Evolutionary conservation across 2,329 filamentous ascomycete genomes (phyloP), one percentile per base, ranked within the genome.

Genomic region (Phaeophleospora eucalypticola): DNA sequence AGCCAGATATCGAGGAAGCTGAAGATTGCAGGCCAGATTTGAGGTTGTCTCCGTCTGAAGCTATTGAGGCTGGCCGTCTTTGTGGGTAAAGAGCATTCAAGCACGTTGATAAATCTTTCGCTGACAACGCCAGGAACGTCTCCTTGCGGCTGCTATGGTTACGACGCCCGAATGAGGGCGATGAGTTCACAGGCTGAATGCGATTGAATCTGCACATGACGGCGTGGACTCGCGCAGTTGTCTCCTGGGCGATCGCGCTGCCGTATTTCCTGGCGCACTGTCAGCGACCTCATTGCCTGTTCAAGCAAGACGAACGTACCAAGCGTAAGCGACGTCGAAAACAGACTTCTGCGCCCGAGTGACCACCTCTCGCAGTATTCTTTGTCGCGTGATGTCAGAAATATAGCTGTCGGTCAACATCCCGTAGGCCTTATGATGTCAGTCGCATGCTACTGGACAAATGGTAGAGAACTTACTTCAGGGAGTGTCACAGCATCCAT

Each of bases 371-470:
- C 78, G 77, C 48, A 83, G 70, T 40, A 83, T 77, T 54, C 76
- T 90, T 61, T 95, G 87, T 36, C 93, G 82, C 35, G 89, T 89
- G 68, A 91, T 89, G 58, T 94, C 88, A 41, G 87, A 90, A 59
- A 97, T 89, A 70, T 95, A 88, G 66, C 95, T 91, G 60, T 95
- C 88, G 46, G 88, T 80, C 73, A 97, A 84, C 52, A 82, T 72
- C 40, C 77, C 77, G 49, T 79, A 74, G 15, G 73, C 74, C 79
- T 83, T 57, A 43, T 36, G 63, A 72, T 55, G 71, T 71, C 55
- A 36, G 20, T 19, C 10, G 16, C 15, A 18, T 20, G 6, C 9
- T 10, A 7, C 14, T 14, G 9, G 41, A 12, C 18, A 27, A 40
- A 16, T 4, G 12, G 18, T 21, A 2, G 16, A 17, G 6, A 4